Conservation (phyloP, 1,284 basidiomycete species). For the Fereydounia khargensis region DNA sequence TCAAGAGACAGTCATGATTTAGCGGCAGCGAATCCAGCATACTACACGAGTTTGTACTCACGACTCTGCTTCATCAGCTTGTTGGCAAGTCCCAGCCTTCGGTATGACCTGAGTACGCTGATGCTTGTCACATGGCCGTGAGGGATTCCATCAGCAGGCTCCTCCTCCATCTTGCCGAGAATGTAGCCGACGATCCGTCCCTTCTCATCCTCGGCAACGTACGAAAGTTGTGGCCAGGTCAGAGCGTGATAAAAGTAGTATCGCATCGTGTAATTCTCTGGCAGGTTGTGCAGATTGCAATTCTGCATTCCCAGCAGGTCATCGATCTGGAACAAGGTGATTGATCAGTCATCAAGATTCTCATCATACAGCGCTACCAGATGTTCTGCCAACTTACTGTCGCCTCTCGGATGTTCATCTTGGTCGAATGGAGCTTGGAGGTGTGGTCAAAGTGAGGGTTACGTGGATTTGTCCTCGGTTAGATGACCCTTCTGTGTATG, state of each 20-base stretch:
- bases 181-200: constrained; percentile 92
- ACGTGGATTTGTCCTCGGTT: too few species aligned
- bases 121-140: constrained; percentile 57
- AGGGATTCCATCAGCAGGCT: constrained; percentile 53
- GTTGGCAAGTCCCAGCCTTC: constrained; percentile 52
- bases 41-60: constrained; percentile 25
- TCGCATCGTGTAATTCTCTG: constrained; percentile 56
- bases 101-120: constrained; percentile 51
- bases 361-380: neutral
- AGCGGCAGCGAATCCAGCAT: too few species aligned
- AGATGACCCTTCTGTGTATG: too few species aligned
- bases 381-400: constrained; percentile 4
- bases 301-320: constrained; percentile 55
- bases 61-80: constrained; percentile 56
- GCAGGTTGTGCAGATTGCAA: constrained; percentile 56
- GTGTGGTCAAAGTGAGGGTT: too few species aligned
- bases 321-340: constrained; percentile 25
- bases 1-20: too few species aligned
- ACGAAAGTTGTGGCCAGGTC: constrained; percentile 91
- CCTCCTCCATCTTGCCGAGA: constrained; percentile 76
- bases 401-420: constrained; percentile 30
- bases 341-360: neutral
- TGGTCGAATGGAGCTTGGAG: too few species aligned
- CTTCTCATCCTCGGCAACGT: constrained; percentile 84
- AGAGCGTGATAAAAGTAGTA: constrained; percentile 76